phyloP scores from a whole-genome alignment of 352 stramenopile species.

The Globisporangium nodosum region DNA sequence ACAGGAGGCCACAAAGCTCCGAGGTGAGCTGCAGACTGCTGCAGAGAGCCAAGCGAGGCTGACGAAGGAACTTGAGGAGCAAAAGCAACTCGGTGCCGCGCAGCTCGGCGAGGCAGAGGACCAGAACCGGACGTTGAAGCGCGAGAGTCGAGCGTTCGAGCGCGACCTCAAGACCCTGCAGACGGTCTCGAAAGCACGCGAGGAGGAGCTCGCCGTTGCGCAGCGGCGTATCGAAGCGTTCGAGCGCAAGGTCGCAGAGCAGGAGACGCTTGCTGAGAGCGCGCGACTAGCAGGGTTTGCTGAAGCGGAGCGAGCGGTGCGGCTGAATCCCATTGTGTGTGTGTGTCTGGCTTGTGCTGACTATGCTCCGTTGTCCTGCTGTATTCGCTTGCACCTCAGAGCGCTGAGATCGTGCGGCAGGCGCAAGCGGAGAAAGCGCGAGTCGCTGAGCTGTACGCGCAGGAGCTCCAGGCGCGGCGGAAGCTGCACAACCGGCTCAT shows the following conservation, averaged over 20 bases:
- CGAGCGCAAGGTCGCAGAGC: slow-evolving; percentile 27
- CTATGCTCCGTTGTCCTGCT: background rate
- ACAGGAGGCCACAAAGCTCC: slow-evolving; percentile 14
- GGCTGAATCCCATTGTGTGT: background rate
- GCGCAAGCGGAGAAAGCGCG: slow-evolving; percentile 53
- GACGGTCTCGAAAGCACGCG: slow-evolving; percentile 39
- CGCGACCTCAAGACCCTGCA: slow-evolving; percentile 55
- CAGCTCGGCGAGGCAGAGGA: slow-evolving; percentile 49
- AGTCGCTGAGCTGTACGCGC: slow-evolving; percentile 53
- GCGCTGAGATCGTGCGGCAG: slow-evolving; percentile 36
- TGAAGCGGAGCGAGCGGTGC: slow-evolving; percentile 47
- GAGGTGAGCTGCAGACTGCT: slow-evolving; percentile 16
- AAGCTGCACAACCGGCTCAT: slow-evolving; percentile 89
- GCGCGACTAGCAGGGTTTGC: slow-evolving; percentile 28
- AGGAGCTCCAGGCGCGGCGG: slow-evolving; percentile 65
- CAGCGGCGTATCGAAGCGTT: slow-evolving; percentile 27
- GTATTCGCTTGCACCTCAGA: slow-evolving; percentile 18
- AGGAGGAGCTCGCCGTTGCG: slow-evolving; percentile 32
- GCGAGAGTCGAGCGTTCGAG: slow-evolving; percentile 52
- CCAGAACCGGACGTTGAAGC: slow-evolving; percentile 40
- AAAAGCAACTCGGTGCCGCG: slow-evolving; percentile 5
- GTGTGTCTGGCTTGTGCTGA: background rate
- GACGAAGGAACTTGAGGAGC: slow-evolving; percentile 23
- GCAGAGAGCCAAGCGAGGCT: slow-evolving; percentile 10
- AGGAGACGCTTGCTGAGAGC: slow-evolving; percentile 29